These are phyloP conservation scores for Calocybe indica DNA, from an alignment of 768 basidiomycete species.

Conservation along the genomic window DNA sequence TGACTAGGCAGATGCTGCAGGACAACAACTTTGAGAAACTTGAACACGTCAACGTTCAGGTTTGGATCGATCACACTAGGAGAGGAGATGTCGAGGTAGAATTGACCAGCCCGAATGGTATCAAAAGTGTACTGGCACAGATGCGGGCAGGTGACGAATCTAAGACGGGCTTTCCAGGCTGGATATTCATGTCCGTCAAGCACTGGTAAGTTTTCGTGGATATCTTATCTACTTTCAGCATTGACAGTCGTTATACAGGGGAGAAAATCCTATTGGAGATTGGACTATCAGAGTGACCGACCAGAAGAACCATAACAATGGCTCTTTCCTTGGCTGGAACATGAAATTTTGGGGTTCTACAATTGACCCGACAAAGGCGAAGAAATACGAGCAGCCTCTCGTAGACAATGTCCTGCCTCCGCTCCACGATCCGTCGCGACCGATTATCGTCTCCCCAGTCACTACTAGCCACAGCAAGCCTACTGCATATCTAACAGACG, in stretches of 20 bases:
- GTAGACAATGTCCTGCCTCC: slow-evolving; percentile 45
- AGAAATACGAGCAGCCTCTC: slow-evolving; percentile 52
- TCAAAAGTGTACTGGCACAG: slow-evolving; percentile 79
- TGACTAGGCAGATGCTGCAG: slow-evolving; percentile 60
- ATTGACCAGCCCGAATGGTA: slow-evolving; percentile 76
- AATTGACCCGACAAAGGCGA: slow-evolving; percentile 62
- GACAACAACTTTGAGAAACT: slow-evolving; percentile 78
- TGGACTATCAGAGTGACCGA: slow-evolving; percentile 91
- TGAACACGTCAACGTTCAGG: slow-evolving; percentile 88
- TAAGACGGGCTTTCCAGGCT: slow-evolving; percentile 73
- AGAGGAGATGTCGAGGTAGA: slow-evolving; percentile 95
- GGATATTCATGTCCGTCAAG: slow-evolving; percentile 97
- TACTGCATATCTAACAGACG: slow-evolving; percentile 73
- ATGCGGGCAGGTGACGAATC: slow-evolving; percentile 61
- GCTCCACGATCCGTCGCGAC: slow-evolving; percentile 28
- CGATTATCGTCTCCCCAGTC: slow-evolving; percentile 25
- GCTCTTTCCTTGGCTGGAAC: slow-evolving; percentile 83
- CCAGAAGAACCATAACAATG: slow-evolving; percentile 50
- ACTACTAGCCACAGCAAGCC: slow-evolving; percentile 74
- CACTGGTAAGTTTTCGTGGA: slow-evolving; percentile 67
- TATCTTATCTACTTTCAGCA: not conserved
- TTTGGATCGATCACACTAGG: slow-evolving; percentile 83
- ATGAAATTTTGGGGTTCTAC: slow-evolving; percentile 90
- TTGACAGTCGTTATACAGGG: slow-evolving; percentile 48
- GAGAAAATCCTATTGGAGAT: slow-evolving; percentile 84